Conservation (phyloP, 2,329 filamentous ascomycete species). For the Boeremia exigua region DNA sequence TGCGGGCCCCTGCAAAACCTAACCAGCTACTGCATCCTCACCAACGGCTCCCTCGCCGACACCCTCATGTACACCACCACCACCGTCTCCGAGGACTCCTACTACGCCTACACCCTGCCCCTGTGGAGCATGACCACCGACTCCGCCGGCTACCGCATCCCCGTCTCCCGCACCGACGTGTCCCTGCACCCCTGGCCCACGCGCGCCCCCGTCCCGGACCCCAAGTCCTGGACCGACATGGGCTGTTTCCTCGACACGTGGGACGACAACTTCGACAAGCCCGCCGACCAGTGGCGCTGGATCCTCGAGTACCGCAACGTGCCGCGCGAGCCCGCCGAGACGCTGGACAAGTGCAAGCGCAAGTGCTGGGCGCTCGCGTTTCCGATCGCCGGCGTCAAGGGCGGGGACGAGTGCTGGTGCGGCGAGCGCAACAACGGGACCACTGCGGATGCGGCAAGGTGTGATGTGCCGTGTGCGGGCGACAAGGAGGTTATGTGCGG, state of each 20-base stretch:
- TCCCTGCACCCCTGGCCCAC: not conserved
- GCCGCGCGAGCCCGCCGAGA: not conserved
- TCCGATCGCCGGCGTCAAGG: conserved; percentile 3
- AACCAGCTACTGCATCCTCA: conserved; percentile 5
- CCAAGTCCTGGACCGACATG: not conserved
- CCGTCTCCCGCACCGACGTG: not conserved
- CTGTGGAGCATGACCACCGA: conserved; percentile 3
- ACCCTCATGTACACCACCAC: not conserved
- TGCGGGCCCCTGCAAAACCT: not conserved
- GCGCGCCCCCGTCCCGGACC: not conserved
- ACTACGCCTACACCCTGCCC: not conserved
- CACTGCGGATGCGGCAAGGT: conserved; percentile 1
- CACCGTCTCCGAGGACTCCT: not conserved
- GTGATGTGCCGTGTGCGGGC: not conserved
- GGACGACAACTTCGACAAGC: not conserved
- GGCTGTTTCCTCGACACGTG: conserved; percentile 6
- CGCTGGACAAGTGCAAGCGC: conserved; percentile 3
- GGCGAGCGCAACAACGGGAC: conserved; percentile 5
- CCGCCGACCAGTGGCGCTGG: not conserved
- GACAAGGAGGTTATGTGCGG: conserved; percentile 3
- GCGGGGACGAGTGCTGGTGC: conserved; percentile 1
- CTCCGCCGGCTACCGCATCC: conserved; percentile 2
- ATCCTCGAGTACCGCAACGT: not conserved
- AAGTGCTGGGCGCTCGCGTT: conserved; percentile 3
- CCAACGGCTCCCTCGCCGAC: not conserved